phyloP scores from a whole-genome alignment of 2,329 filamentous ascomycete genomes.

The Thielaviopsis cerberus region DNA sequence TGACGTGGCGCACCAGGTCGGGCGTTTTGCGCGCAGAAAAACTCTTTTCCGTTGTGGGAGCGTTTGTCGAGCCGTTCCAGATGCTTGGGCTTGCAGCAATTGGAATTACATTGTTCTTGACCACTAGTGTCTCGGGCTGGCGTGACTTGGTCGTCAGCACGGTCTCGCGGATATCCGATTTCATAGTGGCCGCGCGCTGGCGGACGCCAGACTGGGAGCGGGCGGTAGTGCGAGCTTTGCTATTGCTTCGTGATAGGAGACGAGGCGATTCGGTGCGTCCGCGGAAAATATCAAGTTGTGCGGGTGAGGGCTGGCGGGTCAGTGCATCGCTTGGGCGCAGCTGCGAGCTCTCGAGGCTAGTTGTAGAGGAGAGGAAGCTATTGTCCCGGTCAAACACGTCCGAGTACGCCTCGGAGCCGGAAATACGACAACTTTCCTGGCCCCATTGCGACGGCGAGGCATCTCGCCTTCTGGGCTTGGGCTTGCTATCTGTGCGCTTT shows the following conservation, averaged over 20 bases:
- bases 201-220: neutral
- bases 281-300: neutral
- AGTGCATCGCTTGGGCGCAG: neutral
- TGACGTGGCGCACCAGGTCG: neutral
- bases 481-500: neutral
- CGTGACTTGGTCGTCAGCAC: neutral
- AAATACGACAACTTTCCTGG: neutral
- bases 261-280: neutral
- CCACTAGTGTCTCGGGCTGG: neutral
- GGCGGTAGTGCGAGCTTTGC: neutral
- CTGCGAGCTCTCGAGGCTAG: neutral
- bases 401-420: neutral
- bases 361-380: neutral
- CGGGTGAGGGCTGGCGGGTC: neutral
- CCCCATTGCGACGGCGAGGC: neutral
- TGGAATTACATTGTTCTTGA: neutral
- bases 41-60: neutral
- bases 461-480: neutral
- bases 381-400: neutral
- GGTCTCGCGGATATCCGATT: neutral
- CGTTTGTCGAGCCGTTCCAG: constrained; percentile 1
- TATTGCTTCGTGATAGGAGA: neutral
- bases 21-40: too few relatives aligned
- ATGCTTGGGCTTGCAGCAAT: constrained; percentile 1
- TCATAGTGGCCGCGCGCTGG: neutral